A percentile compares a stretch with the other conserved stretches of the same genome.
phyloP scores from a whole-genome alignment of 352 stramenopile species.

The Phytophthora pseudosyringae region DNA sequence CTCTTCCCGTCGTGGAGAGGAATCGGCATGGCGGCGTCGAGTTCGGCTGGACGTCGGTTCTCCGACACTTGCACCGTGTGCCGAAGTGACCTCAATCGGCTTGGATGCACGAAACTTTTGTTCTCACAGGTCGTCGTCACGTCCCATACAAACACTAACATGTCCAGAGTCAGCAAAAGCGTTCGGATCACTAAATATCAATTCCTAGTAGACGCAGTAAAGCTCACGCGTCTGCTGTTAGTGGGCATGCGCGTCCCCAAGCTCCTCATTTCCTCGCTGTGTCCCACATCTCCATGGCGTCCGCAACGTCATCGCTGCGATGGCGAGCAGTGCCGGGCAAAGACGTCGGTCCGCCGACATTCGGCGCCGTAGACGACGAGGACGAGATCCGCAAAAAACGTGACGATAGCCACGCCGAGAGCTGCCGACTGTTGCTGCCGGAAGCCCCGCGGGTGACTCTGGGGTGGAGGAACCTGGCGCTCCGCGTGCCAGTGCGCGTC shows the following conservation, averaged over 20 bases:
- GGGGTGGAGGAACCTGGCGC: background rate
- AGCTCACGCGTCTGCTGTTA: slow-evolving; percentile 1
- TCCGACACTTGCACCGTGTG: too few relatives aligned
- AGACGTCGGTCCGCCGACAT: background rate
- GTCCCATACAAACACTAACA: background rate
- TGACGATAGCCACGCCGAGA: background rate
- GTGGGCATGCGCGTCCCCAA: background rate
- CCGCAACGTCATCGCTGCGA: background rate
- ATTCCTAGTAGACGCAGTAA: slow-evolving; percentile 5
- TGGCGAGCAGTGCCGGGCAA: slow-evolving; percentile 12
- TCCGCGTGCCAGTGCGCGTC: slow-evolving; percentile 1
- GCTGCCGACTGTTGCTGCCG: slow-evolving; percentile 1
- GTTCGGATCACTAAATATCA: background rate
- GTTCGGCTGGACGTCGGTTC: too few relatives aligned
- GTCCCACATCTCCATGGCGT: background rate
- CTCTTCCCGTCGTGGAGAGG: too few relatives aligned
- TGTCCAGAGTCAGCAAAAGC: background rate
- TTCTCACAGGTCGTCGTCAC: background rate
- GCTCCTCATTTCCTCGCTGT: slow-evolving; percentile 3
- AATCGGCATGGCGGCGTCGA: too few relatives aligned
- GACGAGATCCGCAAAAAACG: slow-evolving; percentile 13
- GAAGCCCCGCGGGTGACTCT: slow-evolving; percentile 5
- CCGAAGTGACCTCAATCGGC: background rate
- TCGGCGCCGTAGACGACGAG: slow-evolving; percentile 12
- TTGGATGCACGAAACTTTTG: background rate